Evolutionary conservation across 495 filamentous ascomycete genomes (phyloP).

Genomic region (Margaritispora aquatica): DNA sequence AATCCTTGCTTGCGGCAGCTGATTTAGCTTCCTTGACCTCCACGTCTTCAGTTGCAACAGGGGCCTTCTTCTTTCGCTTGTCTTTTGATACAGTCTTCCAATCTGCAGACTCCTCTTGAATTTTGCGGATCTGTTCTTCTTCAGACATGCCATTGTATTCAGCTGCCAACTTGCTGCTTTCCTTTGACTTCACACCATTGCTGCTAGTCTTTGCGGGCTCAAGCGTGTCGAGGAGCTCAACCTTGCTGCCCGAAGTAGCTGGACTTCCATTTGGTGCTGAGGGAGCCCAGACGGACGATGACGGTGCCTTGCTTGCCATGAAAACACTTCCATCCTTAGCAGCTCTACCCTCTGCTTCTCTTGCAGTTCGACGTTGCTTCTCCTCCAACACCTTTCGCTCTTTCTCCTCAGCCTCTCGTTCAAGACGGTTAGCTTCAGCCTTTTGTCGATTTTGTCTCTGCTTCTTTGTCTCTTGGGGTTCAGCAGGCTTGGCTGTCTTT

Average conservation of each 20-base stretch:
- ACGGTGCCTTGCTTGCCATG: conserved; percentile 45
- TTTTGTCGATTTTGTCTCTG: conserved; percentile 82
- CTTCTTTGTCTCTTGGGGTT: conserved; percentile 75
- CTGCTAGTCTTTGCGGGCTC: conserved; percentile 38
- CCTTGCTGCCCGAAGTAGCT: conserved; percentile 20
- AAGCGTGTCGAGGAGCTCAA: conserved; percentile 71
- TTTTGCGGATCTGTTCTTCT: conserved; percentile 75
- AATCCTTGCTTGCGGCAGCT: conserved; percentile 7
- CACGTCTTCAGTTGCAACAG: neutral
- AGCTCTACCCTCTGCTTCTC: conserved; percentile 71
- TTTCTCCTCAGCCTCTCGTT: conserved; percentile 68
- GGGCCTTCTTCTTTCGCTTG: conserved; percentile 14
- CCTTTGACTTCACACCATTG: conserved; percentile 24
- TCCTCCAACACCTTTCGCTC: conserved; percentile 65
- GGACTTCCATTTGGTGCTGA: conserved; percentile 22
- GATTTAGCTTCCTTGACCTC: neutral
- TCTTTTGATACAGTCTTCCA: conserved; percentile 64
- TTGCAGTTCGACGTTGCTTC: conserved; percentile 72
- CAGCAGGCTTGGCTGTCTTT: conserved; percentile 45
- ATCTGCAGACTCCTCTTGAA: conserved; percentile 60
- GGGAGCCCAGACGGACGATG: conserved; percentile 49
- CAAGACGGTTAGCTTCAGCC: conserved; percentile 64
- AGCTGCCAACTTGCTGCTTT: conserved; percentile 20
- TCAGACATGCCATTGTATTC: conserved; percentile 61
- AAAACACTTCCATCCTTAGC: conserved; percentile 62